phyloP scores from a whole-genome alignment of 176 grass and related monocot species.

The Lolium multiflorum region DNA sequence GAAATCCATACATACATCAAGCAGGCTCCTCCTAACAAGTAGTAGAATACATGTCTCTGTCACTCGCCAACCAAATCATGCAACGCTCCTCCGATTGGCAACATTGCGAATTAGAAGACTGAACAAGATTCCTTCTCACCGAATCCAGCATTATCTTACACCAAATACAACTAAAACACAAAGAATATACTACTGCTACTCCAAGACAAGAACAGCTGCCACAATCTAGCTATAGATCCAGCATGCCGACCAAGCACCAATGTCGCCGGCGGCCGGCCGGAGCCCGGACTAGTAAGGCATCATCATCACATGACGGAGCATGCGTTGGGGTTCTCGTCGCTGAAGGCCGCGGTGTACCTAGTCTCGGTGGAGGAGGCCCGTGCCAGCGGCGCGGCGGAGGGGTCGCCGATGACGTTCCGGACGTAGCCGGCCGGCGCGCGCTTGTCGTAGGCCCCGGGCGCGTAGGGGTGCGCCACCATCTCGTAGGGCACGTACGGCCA shows the following conservation, averaged over 20 bases:
- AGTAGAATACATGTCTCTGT: neutral
- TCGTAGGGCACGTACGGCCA: constrained; percentile 93
- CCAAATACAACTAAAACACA: neutral
- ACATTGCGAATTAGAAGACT: neutral
- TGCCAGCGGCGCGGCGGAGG: constrained; percentile 63
- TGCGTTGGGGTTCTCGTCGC: constrained; percentile 91
- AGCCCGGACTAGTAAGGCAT: neutral
- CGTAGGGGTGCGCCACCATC: constrained; percentile 75
- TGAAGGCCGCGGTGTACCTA: constrained; percentile 70
- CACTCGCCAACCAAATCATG: neutral
- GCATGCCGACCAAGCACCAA: too few relatives aligned
- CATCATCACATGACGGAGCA: constrained; percentile 65
- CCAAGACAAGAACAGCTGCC: too few relatives aligned
- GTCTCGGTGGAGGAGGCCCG: constrained; percentile 74
- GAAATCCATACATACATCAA: neutral
- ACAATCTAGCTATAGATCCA: too few relatives aligned
- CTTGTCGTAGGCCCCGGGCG: constrained; percentile 81
- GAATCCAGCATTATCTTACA: neutral
- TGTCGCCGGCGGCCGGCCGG: neutral
- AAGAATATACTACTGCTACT: neutral
- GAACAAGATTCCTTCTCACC: neutral
- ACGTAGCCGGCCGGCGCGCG: constrained; percentile 74
- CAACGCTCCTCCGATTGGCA: neutral
- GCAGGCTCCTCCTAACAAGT: neutral
- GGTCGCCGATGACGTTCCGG: constrained; percentile 66